Evolutionary conservation across 106 monocot genomes (phyloP).

Genomic region (Iris macrosiphon): DNA sequence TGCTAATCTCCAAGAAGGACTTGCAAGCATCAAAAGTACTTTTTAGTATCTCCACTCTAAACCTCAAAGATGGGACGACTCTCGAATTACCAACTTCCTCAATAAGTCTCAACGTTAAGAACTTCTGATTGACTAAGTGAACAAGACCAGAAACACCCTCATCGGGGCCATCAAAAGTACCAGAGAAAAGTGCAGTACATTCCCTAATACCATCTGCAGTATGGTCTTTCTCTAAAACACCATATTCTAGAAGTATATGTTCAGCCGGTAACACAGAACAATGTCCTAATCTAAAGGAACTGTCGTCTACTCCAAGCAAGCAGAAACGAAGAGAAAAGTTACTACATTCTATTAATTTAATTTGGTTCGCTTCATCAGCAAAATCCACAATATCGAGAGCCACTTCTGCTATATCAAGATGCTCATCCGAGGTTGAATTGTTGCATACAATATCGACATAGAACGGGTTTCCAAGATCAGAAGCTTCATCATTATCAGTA

Average conservation of each 20-base stretch:
- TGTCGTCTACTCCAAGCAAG: slow-evolving; percentile 38
- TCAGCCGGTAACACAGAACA: slow-evolving; percentile 61
- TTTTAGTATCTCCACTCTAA: slow-evolving; percentile 65
- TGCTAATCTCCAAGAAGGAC: slow-evolving; percentile 53
- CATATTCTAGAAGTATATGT: slow-evolving; percentile 48
- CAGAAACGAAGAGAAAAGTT: slow-evolving; percentile 46
- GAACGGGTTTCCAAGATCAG: slow-evolving; percentile 17
- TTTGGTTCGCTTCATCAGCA: slow-evolving; percentile 24
- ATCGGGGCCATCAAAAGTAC: slow-evolving; percentile 78
- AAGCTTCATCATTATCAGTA: slow-evolving; percentile 1
- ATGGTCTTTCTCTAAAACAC: slow-evolving; percentile 12
- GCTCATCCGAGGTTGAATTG: slow-evolving; percentile 32
- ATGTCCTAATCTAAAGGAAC: slow-evolving; percentile 65
- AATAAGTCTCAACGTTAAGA: slow-evolving; percentile 46
- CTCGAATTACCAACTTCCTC: slow-evolving; percentile 16
- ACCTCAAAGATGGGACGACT: slow-evolving; percentile 31
- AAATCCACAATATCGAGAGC: slow-evolving; percentile 44
- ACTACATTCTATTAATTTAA: too few relatives aligned
- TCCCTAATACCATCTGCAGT: slow-evolving; percentile 14
- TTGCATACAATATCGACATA: slow-evolving; percentile 50
- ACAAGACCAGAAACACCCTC: slow-evolving; percentile 78
- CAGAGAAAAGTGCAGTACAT: slow-evolving; percentile 40
- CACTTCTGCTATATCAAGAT: slow-evolving; percentile 79
- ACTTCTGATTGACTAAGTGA: slow-evolving; percentile 62
- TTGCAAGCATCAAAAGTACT: slow-evolving; percentile 61